Evolutionary conservation across 371 early-diverging fungal genomes (phyloP).

Genomic region (Mucor irregularis): DNA sequence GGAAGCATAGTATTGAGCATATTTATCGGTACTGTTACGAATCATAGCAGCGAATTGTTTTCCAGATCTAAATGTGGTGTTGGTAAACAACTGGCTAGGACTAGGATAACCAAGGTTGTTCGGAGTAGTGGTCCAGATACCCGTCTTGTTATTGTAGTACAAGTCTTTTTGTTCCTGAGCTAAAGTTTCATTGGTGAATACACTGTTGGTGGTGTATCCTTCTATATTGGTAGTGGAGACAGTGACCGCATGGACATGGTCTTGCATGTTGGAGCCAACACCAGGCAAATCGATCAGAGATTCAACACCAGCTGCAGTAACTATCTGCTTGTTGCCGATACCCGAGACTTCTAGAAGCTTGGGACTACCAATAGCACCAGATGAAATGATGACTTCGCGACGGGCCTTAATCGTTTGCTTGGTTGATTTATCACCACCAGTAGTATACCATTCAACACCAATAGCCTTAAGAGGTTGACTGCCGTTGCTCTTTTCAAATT

Average conservation of each 20-base stretch:
- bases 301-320: conserved; percentile 8
- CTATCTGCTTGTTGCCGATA: conserved; percentile 11
- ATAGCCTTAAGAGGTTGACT: background rate
- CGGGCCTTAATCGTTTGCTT: conserved; percentile 17
- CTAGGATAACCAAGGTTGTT: conserved; percentile 18
- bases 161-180: conserved; percentile 2
- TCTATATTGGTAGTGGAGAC: conserved; percentile 12
- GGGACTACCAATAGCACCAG: conserved; percentile 22
- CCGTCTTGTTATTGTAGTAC: conserved; percentile 7
- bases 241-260: conserved; percentile 28
- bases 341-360: conserved; percentile 24
- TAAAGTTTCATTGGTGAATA: conserved; percentile 8
- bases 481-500: background rate
- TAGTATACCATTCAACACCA: conserved; percentile 24
- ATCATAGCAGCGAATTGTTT: conserved; percentile 6
- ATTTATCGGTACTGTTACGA: conserved; percentile 3
- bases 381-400: conserved; percentile 21
- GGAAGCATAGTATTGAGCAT: conserved; percentile 9
- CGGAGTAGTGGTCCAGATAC: conserved; percentile 17
- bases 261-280: conserved; percentile 37
- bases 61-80: conserved; percentile 4
- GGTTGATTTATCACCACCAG: background rate
- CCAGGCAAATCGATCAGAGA: conserved; percentile 24
- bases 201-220: conserved; percentile 17
- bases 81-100: conserved; percentile 8